Evolutionary conservation across 495 filamentous ascomycete genomes (phyloP).

Genomic region (Penicillium paxilli): DNA sequence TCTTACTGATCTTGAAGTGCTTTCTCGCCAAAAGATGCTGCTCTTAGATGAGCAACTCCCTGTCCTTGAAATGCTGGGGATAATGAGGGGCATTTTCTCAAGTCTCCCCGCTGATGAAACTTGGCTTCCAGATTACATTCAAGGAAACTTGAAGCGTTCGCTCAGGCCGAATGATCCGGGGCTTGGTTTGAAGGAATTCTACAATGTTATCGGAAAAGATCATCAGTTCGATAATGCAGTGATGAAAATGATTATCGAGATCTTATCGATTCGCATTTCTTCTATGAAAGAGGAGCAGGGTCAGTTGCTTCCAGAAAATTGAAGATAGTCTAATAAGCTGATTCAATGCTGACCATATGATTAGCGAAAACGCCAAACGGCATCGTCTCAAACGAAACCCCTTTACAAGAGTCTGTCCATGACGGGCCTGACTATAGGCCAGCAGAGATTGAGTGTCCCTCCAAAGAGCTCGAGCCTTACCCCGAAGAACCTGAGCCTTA

Average conservation of each 20-base stretch:
- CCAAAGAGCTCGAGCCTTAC: not conserved
- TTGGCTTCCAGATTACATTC: constrained; percentile 12
- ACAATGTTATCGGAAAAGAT: constrained; percentile 6
- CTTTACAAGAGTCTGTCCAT: not conserved
- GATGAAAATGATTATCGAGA: constrained; percentile 13
- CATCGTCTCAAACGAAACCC: constrained; percentile 2
- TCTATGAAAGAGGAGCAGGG: constrained; percentile 7
- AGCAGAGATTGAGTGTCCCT: not conserved
- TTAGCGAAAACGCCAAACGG: constrained; percentile 8
- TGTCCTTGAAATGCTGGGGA: constrained; percentile 6
- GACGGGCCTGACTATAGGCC: not conserved
- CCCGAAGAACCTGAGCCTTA: constrained; percentile 3
- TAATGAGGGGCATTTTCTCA: constrained; percentile 8
- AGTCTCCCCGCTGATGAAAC: constrained; percentile 7
- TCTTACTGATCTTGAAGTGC: constrained; percentile 6
- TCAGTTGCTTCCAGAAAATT: constrained; percentile 4
- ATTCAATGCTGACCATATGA: not conserved
- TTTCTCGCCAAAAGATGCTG: constrained; percentile 10
- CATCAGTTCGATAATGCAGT: constrained; percentile 9
- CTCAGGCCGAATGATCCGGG: not conserved
- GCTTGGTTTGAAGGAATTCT: constrained; percentile 1
- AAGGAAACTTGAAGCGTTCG: constrained; percentile 6
- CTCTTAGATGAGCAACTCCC: constrained; percentile 3
- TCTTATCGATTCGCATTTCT: constrained; percentile 10
- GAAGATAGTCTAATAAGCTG: not conserved